These are phyloP conservation scores for Orbilia ellipsospora DNA, from an alignment of 2,329 filamentous ascomycete genomes.

Conservation along the genomic window DNA sequence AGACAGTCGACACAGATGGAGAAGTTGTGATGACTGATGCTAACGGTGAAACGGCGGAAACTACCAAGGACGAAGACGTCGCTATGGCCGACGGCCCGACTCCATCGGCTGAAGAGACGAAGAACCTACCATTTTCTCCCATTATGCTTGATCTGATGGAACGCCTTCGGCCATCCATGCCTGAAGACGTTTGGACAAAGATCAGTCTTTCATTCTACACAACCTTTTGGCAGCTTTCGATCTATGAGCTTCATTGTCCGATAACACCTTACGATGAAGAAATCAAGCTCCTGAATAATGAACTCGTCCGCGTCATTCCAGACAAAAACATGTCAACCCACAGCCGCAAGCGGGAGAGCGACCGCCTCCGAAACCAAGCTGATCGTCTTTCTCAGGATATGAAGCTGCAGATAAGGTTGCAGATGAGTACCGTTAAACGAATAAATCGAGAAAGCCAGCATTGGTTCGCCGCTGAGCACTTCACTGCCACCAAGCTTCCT, in stretches of 20 bases:
- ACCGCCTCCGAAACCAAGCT: slow-evolving; percentile 74
- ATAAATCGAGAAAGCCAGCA: slow-evolving; percentile 78
- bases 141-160: slow-evolving; percentile 80
- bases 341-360: slow-evolving; percentile 70
- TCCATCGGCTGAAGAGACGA: slow-evolving; percentile 60
- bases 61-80: slow-evolving; percentile 61
- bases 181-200: slow-evolving; percentile 73
- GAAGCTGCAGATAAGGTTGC: slow-evolving; percentile 74
- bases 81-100: slow-evolving; percentile 63
- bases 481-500: slow-evolving; percentile 75
- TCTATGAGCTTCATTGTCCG: slow-evolving; percentile 82
- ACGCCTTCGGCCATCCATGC: slow-evolving; percentile 72
- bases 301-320: slow-evolving; percentile 76
- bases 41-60: slow-evolving; percentile 54
- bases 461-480: slow-evolving; percentile 76
- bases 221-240: slow-evolving; percentile 89
- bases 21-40: slow-evolving; percentile 54
- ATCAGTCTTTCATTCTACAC: slow-evolving; percentile 85
- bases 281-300: slow-evolving; percentile 74
- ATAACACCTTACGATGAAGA: slow-evolving; percentile 82
- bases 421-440: slow-evolving; percentile 74
- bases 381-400: slow-evolving; percentile 79
- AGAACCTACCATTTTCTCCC: slow-evolving; percentile 71
- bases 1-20: slow-evolving; percentile 39
- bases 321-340: slow-evolving; percentile 68